These are phyloP conservation scores for Venturia pyrina DNA, from an alignment of 2,329 filamentous ascomycete genomes.

Conservation along the genomic window DNA sequence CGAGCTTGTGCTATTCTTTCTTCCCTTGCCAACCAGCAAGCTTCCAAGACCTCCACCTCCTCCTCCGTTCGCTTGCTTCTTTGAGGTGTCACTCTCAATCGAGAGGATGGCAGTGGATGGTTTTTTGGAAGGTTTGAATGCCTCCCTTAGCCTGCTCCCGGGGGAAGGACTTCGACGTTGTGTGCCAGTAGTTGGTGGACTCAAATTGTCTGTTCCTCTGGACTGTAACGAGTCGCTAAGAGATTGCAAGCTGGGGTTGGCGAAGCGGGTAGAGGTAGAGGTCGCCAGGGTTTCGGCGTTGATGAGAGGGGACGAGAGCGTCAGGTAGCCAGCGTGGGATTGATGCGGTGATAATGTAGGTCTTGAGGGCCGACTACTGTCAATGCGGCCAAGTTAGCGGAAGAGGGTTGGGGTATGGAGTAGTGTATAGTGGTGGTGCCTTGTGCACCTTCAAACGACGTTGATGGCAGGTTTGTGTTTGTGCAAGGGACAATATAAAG, in stretches of 20 bases:
- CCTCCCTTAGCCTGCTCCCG: constrained; percentile 59
- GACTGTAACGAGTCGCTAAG: constrained; percentile 9
- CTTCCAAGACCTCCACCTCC: constrained; percentile 35
- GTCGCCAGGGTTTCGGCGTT: constrained; percentile 29
- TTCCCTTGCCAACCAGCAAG: constrained; percentile 31
- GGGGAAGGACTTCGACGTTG: constrained; percentile 57
- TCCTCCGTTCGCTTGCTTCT: constrained; percentile 26
- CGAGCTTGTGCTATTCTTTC: constrained; percentile 21
- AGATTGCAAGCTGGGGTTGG: constrained; percentile 15
- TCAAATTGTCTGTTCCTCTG: constrained; percentile 22
- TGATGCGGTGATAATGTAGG: constrained; percentile 36
- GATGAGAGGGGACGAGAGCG: constrained; percentile 39
- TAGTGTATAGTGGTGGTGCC: not conserved
- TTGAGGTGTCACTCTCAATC: constrained; percentile 23
- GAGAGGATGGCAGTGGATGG: constrained; percentile 22
- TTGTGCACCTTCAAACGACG: not conserved
- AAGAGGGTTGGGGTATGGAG: not conserved
- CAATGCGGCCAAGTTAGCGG: not conserved
- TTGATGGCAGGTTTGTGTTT: not conserved
- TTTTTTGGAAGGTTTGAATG: constrained; percentile 43
- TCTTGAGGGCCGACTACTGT: constrained; percentile 12
- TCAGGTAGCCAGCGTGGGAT: constrained; percentile 40
- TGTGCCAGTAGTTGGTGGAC: constrained; percentile 15
- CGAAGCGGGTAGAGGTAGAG: constrained; percentile 19
- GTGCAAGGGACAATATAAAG: not conserved